These are phyloP conservation scores for Kodamaea laetipori DNA, from an alignment of 805 yeast species.

Conservation along the genomic window DNA sequence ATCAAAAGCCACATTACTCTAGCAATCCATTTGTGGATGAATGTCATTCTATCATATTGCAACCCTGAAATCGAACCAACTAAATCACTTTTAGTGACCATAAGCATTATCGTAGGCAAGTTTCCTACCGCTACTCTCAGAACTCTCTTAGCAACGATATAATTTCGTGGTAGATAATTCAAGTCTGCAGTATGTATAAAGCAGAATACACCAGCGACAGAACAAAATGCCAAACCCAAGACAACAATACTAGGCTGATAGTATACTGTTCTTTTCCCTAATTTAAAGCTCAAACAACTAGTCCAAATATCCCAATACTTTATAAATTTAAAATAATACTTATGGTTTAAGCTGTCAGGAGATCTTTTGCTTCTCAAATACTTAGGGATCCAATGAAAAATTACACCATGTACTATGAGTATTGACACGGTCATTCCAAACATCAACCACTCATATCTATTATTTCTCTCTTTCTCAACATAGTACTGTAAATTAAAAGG, in stretches of 20 bases:
- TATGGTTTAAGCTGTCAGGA: slow-evolving; percentile 16
- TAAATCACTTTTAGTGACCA: slow-evolving; percentile 43
- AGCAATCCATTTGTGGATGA: slow-evolving; percentile 49
- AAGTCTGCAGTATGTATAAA: slow-evolving; percentile 38
- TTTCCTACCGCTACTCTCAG: slow-evolving; percentile 44
- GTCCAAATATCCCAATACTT: slow-evolving; percentile 32
- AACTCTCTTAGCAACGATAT: slow-evolving; percentile 45
- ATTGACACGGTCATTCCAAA: slow-evolving; percentile 28
- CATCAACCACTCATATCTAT: slow-evolving; percentile 38
- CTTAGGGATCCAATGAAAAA: slow-evolving; percentile 46
- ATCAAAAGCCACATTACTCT: slow-evolving; percentile 39
- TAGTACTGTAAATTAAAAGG: slow-evolving; percentile 40
- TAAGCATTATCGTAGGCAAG: slow-evolving; percentile 38
- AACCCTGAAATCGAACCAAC: slow-evolving; percentile 44
- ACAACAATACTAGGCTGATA: slow-evolving; percentile 46
- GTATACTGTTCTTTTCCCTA: slow-evolving; percentile 27
- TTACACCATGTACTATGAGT: slow-evolving; percentile 40
- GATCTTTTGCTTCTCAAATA: slow-evolving; percentile 28
- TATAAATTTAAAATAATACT: slow-evolving; percentile 28
- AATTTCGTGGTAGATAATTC: slow-evolving; percentile 39
- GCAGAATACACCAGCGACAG: slow-evolving; percentile 31
- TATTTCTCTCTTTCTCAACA: slow-evolving; percentile 40
- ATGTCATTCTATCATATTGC: slow-evolving; percentile 38
- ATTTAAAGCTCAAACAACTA: slow-evolving; percentile 24
- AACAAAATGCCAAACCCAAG: slow-evolving; percentile 28